phyloP scores from a whole-genome alignment of 1,139 yeast genomes.

The Hyphopichia fennica region DNA sequence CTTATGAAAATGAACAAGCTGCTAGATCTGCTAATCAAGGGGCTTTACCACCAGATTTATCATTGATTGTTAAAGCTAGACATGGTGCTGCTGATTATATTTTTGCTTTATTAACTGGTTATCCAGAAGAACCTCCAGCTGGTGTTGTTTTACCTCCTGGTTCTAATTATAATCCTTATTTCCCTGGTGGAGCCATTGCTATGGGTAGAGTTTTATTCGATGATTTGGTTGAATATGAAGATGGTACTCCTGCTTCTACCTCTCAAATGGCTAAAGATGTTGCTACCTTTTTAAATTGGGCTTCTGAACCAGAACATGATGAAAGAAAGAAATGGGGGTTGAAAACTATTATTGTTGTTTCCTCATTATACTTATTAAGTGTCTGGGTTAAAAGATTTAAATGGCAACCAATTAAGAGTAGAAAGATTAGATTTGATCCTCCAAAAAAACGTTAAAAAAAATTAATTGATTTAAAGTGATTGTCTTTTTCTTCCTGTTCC shows the following conservation, averaged over 20 bases:
- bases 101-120: slow-evolving; percentile 93
- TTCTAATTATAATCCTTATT: slow-evolving; percentile 96
- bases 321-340: slow-evolving; percentile 97
- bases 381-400: slow-evolving; percentile 97
- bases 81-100: slow-evolving; percentile 98
- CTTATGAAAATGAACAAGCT: slow-evolving; percentile 97
- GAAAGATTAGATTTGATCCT: slow-evolving; percentile 92
- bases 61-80: slow-evolving; percentile 97
- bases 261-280: slow-evolving; percentile 99
- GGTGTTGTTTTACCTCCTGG: slow-evolving; percentile 94
- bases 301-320: slow-evolving; percentile 98
- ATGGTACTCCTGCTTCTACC: slow-evolving; percentile 97
- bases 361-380: slow-evolving; percentile 78
- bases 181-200: slow-evolving; percentile 99
- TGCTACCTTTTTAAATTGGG: slow-evolving; percentile 94
- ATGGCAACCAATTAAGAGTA: slow-evolving; percentile 94
- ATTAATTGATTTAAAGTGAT: slow-evolving; percentile 1
- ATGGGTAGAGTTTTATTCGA: slow-evolving; percentile 98
- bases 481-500: slow-evolving; percentile 2
- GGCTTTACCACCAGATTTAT: slow-evolving; percentile 97
- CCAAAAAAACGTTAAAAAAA: slow-evolving; percentile 58
- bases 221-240: slow-evolving; percentile 96
- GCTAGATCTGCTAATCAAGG: slow-evolving; percentile 99
- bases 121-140: slow-evolving; percentile 98
- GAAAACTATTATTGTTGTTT: slow-evolving; percentile 81